Evolutionary conservation across 2,329 filamentous ascomycete species (phyloP).

Genomic region (Amylocarpus encephaloides): DNA sequence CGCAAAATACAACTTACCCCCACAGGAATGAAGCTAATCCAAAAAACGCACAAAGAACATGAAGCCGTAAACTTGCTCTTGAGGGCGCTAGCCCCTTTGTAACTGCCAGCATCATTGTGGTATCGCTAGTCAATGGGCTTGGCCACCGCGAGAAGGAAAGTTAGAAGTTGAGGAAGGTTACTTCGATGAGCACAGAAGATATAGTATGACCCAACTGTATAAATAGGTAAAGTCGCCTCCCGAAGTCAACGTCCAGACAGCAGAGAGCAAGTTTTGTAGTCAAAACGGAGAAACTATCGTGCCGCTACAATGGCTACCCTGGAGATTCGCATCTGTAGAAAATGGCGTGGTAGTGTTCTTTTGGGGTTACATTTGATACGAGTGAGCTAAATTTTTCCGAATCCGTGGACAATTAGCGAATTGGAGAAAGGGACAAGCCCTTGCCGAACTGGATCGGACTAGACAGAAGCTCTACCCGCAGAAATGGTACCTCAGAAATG

Average conservation of each 20-base stretch:
- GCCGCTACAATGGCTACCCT: no score
- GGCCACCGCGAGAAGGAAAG: background rate
- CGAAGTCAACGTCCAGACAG: no score
- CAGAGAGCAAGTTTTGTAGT: no score
- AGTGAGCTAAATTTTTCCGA: no score
- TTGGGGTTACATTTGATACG: no score
- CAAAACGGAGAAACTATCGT: no score
- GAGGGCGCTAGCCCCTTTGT: slow-evolving; percentile 2
- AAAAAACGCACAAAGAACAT: slow-evolving; percentile 45
- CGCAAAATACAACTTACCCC: slow-evolving; percentile 38
- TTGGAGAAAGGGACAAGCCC: background rate
- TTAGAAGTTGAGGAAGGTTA: background rate
- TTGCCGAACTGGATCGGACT: background rate
- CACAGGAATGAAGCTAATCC: slow-evolving; percentile 50
- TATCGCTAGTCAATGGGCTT: background rate
- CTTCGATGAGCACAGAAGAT: no score
- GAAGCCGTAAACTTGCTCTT: slow-evolving; percentile 33
- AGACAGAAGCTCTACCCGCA: background rate
- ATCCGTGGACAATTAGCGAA: background rate
- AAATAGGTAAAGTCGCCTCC: no score
- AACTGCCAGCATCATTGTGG: background rate
- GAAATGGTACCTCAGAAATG: background rate
- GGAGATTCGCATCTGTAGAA: no score
- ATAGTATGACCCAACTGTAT: no score
- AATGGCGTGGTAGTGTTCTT: no score